Base-by-base conservation (phyloP, 2,329 filamentous ascomycete species). In the Neofusicoccum kwambonambiense region DNA sequence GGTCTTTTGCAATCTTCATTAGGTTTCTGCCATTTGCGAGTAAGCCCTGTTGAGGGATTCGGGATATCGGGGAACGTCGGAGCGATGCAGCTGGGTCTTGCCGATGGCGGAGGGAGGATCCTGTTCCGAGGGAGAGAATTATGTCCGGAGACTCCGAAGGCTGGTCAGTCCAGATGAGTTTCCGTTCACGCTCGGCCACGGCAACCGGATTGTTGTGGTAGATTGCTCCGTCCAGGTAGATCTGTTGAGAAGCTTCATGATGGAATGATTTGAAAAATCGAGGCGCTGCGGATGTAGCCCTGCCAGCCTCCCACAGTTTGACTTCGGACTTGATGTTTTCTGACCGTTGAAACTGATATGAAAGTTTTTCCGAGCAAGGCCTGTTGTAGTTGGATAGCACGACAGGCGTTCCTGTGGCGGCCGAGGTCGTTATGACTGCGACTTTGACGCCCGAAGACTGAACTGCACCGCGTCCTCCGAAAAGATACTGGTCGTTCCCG, bases 211-310 rank as follows among this genome's bases (percentile, higher is more conserved):
- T 86, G 66, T 82, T 81, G 71, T 81, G 79, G 11, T 79, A 78
- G 0, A 84, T 72, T 2, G 78, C 82, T 2, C 82, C 83, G 64
- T 85, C 83, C 0, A 82, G 72, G 66, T 84, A 86, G 0, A 75
- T 78, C 4, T 78, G 76, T 65, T 80, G 78, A 0, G 81, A 81
- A 3, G 77, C 76, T 4, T 77, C 74, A 62, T 86, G 81, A n/a
- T 77, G 73, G 73, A 84, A 84, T 6, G 81, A 79, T 66, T 82
- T 82, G 72, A 86, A 85, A 66, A 80, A 82, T 1, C 75, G 76
- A 3, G 83, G 82, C 3, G 81, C 80, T 4, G 83, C 81, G 1
- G 81, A 78, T 1, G 83, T 83, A 5, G 83, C 83, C 15, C 83
- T 77, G 3, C 82, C 77, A 35, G 82, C 81, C 75, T 86, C 80